Conservation (phyloP, 208 protist species). For the Strigomonas oncopelti region DNA sequence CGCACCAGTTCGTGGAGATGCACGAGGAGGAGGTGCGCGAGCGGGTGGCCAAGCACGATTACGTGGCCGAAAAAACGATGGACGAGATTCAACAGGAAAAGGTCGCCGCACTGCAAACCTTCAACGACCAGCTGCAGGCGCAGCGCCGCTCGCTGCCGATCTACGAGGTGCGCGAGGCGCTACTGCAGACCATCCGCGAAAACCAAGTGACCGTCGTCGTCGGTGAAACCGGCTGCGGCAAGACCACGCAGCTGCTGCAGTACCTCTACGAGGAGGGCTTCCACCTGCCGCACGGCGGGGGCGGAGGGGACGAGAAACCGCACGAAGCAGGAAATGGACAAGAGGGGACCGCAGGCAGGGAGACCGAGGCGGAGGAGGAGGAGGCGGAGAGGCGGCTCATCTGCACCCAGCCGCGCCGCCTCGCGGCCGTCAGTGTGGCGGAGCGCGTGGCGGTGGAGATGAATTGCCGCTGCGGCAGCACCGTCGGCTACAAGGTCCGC, state of each 20-base stretch:
- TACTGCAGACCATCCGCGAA: slow-evolving; percentile 80
- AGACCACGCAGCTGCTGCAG: slow-evolving; percentile 90
- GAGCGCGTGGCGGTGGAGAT: slow-evolving; percentile 89
- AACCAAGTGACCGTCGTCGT: slow-evolving; percentile 89
- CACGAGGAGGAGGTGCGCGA: slow-evolving; percentile 44
- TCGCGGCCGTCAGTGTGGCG: slow-evolving; percentile 99
- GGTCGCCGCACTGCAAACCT: slow-evolving; percentile 26
- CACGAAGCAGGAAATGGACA: neutral
- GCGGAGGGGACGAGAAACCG: neutral
- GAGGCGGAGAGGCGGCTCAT: slow-evolving; percentile 47
- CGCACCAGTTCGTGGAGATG: slow-evolving; percentile 55
- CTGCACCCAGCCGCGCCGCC: slow-evolving; percentile 99
- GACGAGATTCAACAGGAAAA: slow-evolving; percentile 59
- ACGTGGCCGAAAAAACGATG: slow-evolving; percentile 55
- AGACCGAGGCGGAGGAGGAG: neutral
- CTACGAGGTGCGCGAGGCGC: slow-evolving; percentile 79
- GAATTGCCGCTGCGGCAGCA: slow-evolving; percentile 70
- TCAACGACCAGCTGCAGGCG: slow-evolving; percentile 27
- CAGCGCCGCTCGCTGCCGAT: slow-evolving; percentile 92
- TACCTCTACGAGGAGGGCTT: slow-evolving; percentile 85
- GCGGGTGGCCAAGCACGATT: slow-evolving; percentile 63
- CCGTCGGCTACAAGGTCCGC: slow-evolving; percentile 96
- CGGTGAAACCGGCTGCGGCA: slow-evolving; percentile 92
- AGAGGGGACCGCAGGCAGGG: neutral
- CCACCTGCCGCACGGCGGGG: slow-evolving; percentile 23